These are phyloP conservation scores for Apiotrichum akiyoshidainum DNA, from an alignment of 1,284 basidiomycete species.

Conservation along the genomic window DNA sequence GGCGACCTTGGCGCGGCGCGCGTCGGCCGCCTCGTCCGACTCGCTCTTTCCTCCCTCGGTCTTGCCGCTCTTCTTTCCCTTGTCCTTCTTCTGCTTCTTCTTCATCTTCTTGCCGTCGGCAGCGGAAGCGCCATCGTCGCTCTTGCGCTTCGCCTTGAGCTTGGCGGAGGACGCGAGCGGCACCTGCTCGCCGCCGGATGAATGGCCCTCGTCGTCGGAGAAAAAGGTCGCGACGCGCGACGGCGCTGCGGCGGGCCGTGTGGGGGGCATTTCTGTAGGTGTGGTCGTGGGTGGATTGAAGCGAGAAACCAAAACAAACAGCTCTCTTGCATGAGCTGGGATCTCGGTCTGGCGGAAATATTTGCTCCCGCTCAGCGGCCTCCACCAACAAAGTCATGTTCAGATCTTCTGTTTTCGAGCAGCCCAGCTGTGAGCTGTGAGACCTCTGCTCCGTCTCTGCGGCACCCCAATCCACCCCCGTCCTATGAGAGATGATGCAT, in stretches of 20 bases:
- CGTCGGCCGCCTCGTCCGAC: constrained; percentile 10
- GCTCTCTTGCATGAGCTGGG: background rate
- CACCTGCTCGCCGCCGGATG: background rate
- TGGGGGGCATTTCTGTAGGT: constrained; percentile 13
- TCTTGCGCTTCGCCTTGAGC: constrained; percentile 10
- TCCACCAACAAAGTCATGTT: background rate
- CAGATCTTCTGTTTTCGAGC: background rate
- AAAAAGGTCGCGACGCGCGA: constrained; percentile 22
- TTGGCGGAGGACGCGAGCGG: too few species aligned
- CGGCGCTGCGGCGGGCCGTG: background rate
- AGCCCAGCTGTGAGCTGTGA: background rate
- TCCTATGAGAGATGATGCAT: constrained; percentile 7
- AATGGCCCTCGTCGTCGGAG: constrained; percentile 15
- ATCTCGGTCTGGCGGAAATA: constrained; percentile 10
- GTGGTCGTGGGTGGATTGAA: background rate
- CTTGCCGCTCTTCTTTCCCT: background rate
- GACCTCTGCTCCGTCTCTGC: background rate
- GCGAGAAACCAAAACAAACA: background rate
- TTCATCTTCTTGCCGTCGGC: background rate
- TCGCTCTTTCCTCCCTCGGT: constrained; percentile 3
- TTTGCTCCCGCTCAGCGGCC: constrained; percentile 8
- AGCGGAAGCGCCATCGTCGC: too few species aligned
- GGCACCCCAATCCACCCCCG: too few species aligned
- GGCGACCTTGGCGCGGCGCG: constrained; percentile 26
- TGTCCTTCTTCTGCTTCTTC: background rate